Evolutionary conservation across 2,329 filamentous ascomycete genomes (phyloP).

Genomic region (Talaromyces funiculosus): DNA sequence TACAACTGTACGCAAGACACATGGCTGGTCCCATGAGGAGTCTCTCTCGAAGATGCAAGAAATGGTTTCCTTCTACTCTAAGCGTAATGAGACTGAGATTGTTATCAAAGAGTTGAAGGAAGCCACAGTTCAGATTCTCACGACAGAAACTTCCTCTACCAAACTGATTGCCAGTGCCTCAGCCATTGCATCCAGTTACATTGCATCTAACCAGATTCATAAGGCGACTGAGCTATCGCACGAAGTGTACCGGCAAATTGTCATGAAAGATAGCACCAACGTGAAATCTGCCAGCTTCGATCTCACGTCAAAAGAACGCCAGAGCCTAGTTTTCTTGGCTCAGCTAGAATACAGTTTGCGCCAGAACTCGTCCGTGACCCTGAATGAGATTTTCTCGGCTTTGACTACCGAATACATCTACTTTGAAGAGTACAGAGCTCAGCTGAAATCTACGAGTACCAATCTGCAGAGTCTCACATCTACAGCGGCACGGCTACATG

Average conservation of each 20-base stretch:
- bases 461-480: conserved; percentile 33
- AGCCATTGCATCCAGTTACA: conserved; percentile 34
- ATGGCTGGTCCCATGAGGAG: conserved; percentile 38
- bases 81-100: conserved; percentile 28
- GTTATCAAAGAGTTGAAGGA: conserved; percentile 31
- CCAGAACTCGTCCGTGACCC: conserved; percentile 24
- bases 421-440: conserved; percentile 36
- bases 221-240: conserved; percentile 30
- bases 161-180: conserved; percentile 30
- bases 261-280: conserved; percentile 32
- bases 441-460: conserved; percentile 34
- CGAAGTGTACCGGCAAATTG: conserved; percentile 36
- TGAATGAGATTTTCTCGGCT: conserved; percentile 41
- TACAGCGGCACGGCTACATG: conserved; percentile 30
- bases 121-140: conserved; percentile 29
- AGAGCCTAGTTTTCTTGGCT: conserved; percentile 41
- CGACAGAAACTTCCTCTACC: conserved; percentile 26
- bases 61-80: conserved; percentile 30
- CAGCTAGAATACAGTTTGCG: conserved; percentile 40
- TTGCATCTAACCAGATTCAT: conserved; percentile 28
- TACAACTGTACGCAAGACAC: conserved; percentile 24
- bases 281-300: conserved; percentile 26
- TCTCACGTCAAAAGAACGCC: conserved; percentile 29
- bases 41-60: conserved; percentile 34
- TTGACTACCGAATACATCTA: conserved; percentile 41